Evolutionary conservation across 306 rosid species (phyloP).

Genomic region (Cercis canadensis): DNA sequence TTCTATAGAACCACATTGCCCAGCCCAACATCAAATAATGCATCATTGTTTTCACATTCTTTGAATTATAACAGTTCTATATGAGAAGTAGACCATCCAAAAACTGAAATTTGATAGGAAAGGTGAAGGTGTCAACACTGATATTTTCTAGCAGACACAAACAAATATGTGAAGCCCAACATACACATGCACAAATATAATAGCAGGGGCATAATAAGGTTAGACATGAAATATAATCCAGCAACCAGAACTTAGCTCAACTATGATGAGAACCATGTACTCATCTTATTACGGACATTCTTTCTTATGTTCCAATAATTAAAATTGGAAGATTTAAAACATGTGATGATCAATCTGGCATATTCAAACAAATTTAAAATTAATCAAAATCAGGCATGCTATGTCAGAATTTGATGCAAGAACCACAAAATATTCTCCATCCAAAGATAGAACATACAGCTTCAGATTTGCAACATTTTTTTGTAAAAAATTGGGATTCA

Average conservation of each 20-base stretch:
- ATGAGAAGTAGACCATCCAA: constrained; percentile 2
- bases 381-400: constrained; percentile 14
- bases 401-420: background rate
- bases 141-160: constrained; percentile 6
- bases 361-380: background rate
- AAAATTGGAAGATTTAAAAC: background rate
- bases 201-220: background rate
- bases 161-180: background rate
- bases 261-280: background rate
- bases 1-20: constrained; percentile 5
- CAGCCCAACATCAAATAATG: constrained; percentile 8
- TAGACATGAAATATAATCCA: background rate
- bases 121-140: background rate
- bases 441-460: background rate
- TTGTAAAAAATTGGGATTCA: constrained; percentile 9
- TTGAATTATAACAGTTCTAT: background rate
- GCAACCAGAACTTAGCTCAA: background rate
- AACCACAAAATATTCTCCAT: constrained; percentile 23
- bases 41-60: background rate
- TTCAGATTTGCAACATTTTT: constrained; percentile 14
- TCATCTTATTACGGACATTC: background rate
- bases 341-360: background rate
- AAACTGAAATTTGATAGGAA: constrained; percentile 4
- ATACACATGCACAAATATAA: background rate
- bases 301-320: background rate